Evolutionary conservation across 2,329 filamentous ascomycete genomes (phyloP).

Genomic region (Cryoendolithus antarcticus): DNA sequence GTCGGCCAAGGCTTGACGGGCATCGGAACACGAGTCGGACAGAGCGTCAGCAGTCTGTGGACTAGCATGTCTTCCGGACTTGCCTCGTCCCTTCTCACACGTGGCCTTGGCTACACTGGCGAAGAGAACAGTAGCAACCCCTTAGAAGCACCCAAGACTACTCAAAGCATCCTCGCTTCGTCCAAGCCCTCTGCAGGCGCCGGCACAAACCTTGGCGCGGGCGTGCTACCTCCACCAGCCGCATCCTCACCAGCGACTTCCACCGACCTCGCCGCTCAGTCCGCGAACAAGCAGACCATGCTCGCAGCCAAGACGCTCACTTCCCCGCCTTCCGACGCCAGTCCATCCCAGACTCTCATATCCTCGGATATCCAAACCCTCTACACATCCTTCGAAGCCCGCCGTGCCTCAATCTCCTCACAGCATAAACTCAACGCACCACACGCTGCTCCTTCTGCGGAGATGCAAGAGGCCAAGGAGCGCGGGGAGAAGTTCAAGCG

Average conservation of each 20-base stretch:
- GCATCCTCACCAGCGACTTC: constrained; percentile 19
- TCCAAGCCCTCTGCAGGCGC: constrained; percentile 26
- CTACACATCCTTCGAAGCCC: constrained; percentile 71
- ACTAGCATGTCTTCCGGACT: constrained; percentile 77
- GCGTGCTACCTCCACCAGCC: constrained; percentile 28
- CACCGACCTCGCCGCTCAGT: constrained; percentile 31
- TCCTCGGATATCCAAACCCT: constrained; percentile 85
- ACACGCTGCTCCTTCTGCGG: constrained; percentile 16
- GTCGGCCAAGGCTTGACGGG: constrained; percentile 70
- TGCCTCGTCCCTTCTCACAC: constrained; percentile 72
- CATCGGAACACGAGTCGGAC: constrained; percentile 75
- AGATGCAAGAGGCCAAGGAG: constrained; percentile 50
- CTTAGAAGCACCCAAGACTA: constrained; percentile 3
- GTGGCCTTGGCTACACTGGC: constrained; percentile 63
- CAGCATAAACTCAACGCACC: constrained; percentile 26
- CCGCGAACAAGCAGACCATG: constrained; percentile 33
- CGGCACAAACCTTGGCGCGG: constrained; percentile 34
- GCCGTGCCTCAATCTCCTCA: constrained; percentile 40
- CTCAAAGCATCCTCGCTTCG: too few species aligned
- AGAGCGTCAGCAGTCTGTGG: constrained; percentile 84
- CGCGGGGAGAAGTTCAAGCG: constrained; percentile 55
- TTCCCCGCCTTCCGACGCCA: constrained; percentile 29
- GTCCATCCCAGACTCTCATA: constrained; percentile 48
- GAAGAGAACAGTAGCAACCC: constrained; percentile 30
- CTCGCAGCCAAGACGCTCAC: constrained; percentile 31